These are phyloP conservation scores for Boletus calvinii DNA, from an alignment of 1,284 basidiomycete genomes.

Conservation along the genomic window DNA sequence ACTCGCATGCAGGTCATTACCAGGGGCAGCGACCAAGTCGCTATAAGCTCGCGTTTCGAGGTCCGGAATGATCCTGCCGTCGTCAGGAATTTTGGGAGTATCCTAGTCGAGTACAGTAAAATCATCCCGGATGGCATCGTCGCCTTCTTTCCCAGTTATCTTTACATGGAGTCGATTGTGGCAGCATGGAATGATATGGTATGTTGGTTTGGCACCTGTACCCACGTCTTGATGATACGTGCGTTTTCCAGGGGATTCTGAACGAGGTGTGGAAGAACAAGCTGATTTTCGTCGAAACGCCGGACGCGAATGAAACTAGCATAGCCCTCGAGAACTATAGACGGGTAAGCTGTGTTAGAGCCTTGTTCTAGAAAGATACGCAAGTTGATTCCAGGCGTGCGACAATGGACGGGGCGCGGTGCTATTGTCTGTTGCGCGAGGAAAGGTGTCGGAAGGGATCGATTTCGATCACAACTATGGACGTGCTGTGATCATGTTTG, in stretches of 20 bases:
- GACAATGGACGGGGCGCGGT: slow-evolving; percentile 99
- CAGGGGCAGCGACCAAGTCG: slow-evolving; percentile 96
- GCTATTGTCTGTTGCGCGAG: slow-evolving; percentile 94
- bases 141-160: slow-evolving; percentile 98
- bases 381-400: slow-evolving; percentile 67
- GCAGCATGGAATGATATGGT: slow-evolving; percentile 99
- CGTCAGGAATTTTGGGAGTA: slow-evolving; percentile 97
- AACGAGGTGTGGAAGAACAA: slow-evolving; percentile 99
- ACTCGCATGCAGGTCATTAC: slow-evolving; percentile 80
- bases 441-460: slow-evolving; percentile 99
- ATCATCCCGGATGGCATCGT: slow-evolving; percentile 99
- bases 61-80: slow-evolving; percentile 99
- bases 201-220: slow-evolving; percentile 26
- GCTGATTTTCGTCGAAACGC: slow-evolving; percentile 98
- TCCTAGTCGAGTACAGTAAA: slow-evolving; percentile 97
- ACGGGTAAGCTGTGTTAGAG: slow-evolving; percentile 53
- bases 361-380: background rate
- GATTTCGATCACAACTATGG: slow-evolving; percentile 99
- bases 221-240: slow-evolving; percentile 2
- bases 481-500: slow-evolving; percentile 99
- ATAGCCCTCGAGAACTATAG: slow-evolving; percentile 98
- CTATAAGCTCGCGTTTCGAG: slow-evolving; percentile 98
- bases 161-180: slow-evolving; percentile 99
- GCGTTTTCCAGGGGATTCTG: slow-evolving; percentile 77
- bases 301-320: slow-evolving; percentile 98